Evolutionary conservation across 345 rosid species (phyloP).

Genomic region (Gossypium sturtianum): DNA sequence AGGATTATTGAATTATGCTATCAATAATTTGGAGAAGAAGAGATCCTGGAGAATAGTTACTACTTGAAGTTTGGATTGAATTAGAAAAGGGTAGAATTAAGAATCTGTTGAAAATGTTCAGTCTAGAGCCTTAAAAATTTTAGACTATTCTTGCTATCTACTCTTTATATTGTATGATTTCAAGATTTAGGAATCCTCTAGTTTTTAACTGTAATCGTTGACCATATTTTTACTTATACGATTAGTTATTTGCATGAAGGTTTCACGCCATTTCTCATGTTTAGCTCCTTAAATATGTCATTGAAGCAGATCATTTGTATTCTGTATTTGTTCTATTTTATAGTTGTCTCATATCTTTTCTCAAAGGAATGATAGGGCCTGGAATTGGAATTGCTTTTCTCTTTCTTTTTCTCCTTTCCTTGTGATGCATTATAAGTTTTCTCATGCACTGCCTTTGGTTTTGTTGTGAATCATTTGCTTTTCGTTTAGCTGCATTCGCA

Average conservation of each 20-base stretch:
- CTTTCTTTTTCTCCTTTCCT: neutral
- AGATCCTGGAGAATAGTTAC: neutral
- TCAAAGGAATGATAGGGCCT: neutral
- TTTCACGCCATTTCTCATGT: neutral
- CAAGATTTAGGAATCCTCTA: neutral
- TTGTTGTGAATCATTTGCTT: neutral
- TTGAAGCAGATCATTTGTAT: neutral
- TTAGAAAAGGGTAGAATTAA: neutral
- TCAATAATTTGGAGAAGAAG: neutral
- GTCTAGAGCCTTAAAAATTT: neutral
- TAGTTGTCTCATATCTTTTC: neutral
- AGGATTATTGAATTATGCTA: neutral
- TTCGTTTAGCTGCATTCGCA: neutral
- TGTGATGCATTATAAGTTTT: neutral
- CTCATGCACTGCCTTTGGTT: neutral
- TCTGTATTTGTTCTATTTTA: neutral
- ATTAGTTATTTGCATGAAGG: neutral
- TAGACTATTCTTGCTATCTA: neutral
- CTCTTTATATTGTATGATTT: neutral
- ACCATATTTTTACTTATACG: neutral
- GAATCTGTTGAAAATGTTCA: neutral
- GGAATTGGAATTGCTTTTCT: neutral
- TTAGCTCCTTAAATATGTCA: neutral
- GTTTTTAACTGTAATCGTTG: neutral
- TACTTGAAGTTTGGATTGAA: neutral